Percentiles rank a stretch among this genome's conserved stretches.
Conservation (phyloP, 2,329 filamentous ascomycete species). For the Tolypocladium sp. region DNA sequence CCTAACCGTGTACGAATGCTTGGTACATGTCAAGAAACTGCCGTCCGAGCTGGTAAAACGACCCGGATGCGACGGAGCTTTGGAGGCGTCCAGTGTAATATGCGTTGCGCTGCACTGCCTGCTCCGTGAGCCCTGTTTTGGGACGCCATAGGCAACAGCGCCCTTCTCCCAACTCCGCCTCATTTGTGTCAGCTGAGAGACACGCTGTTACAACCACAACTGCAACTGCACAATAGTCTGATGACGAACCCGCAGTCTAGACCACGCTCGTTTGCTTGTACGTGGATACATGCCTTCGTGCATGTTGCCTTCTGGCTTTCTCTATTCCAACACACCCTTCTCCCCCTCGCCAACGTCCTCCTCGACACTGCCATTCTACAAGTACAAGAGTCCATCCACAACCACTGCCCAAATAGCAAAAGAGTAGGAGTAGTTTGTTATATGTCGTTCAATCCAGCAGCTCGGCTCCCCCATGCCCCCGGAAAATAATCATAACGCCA, state of each 20-base stretch:
- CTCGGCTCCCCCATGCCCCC: neutral
- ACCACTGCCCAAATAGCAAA: neutral
- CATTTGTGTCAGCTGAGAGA: neutral
- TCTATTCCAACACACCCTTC: neutral
- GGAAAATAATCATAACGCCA: conserved; percentile 4
- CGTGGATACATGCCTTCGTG: neutral
- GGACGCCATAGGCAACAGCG: neutral
- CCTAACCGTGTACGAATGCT: too few species aligned
- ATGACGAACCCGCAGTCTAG: neutral
- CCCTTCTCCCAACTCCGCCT: neutral
- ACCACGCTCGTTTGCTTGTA: neutral
- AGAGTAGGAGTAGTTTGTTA: neutral
- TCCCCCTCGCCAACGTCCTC: neutral
- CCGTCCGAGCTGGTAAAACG: neutral
- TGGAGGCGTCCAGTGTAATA: neutral
- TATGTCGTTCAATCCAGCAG: neutral
- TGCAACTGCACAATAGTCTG: neutral
- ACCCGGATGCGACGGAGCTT: neutral
- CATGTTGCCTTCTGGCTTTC: neutral
- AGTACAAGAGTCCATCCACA: neutral
- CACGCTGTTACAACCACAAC: too few species aligned
- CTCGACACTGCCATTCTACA: neutral
- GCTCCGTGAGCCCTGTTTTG: neutral
- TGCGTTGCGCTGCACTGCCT: neutral
- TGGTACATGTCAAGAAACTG: neutral